Evolutionary conservation across 257 asterid species (phyloP).

Genomic region (Henckelia pumila): DNA sequence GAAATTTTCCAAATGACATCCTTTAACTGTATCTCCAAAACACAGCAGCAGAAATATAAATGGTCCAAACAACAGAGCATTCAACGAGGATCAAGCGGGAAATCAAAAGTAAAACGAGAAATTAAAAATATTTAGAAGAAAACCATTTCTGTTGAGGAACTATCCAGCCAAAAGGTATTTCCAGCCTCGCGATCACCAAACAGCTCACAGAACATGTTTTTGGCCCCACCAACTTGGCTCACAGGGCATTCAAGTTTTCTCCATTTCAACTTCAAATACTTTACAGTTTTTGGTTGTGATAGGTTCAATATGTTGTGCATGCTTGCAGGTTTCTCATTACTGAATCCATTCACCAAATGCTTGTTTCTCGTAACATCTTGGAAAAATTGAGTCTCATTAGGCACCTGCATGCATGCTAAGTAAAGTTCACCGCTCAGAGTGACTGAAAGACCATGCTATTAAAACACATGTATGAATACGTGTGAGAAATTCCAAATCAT

Average conservation of each 20-base stretch:
- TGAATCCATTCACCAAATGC: conserved; percentile 46
- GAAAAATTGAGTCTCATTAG: conserved; percentile 48
- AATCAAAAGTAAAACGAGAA: conserved; percentile 9
- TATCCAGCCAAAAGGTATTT: conserved; percentile 94
- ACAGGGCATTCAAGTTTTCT: conserved; percentile 56
- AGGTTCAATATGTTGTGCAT: conserved; percentile 29
- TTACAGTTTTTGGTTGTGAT: conserved; percentile 32
- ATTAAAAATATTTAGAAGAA: conserved; percentile 21
- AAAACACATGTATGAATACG: background rate
- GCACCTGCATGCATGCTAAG: conserved; percentile 93
- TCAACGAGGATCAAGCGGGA: background rate
- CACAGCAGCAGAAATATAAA: background rate
- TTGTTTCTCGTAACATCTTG: conserved; percentile 45
- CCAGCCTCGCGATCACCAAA: conserved; percentile 61
- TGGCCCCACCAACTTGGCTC: conserved; percentile 82
- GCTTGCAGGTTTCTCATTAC: conserved; percentile 34
- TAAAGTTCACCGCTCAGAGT: conserved; percentile 86
- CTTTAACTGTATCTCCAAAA: background rate
- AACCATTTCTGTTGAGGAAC: conserved; percentile 94
- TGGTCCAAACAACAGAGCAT: background rate
- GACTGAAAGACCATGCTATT: conserved; percentile 32
- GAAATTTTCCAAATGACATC: background rate
- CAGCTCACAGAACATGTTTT: conserved; percentile 55
- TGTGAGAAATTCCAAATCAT: background rate
- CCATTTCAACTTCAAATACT: conserved; percentile 73